phyloP scores from a whole-genome alignment of 2,329 filamentous ascomycete species.

The Stylonectria norvegica region DNA sequence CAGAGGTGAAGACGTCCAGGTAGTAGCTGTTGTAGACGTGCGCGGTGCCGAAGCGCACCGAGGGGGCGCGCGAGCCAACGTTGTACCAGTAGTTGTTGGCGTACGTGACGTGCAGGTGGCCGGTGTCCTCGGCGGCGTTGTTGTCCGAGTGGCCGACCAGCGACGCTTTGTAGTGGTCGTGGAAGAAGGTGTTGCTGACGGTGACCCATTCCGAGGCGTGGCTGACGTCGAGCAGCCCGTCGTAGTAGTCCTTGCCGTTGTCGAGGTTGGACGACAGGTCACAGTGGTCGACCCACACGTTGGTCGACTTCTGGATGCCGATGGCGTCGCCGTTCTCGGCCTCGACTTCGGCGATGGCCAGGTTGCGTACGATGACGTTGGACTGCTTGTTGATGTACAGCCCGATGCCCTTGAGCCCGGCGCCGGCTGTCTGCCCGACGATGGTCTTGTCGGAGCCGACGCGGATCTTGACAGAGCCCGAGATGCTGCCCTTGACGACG shows the following conservation, averaged over 20 bases:
- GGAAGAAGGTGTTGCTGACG: constrained; percentile 33
- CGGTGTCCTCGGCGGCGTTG: constrained; percentile 56
- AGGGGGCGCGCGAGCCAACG: constrained; percentile 61
- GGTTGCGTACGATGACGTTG: constrained; percentile 63
- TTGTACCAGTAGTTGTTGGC: constrained; percentile 64
- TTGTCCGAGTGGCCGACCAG: constrained; percentile 58
- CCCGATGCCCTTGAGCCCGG: constrained; percentile 44
- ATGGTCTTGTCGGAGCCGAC: constrained; percentile 46
- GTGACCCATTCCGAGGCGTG: constrained; percentile 62
- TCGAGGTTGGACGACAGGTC: constrained; percentile 59
- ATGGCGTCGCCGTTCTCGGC: constrained; percentile 58
- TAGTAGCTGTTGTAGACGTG: constrained; percentile 57
- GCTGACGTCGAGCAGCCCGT: constrained; percentile 62
- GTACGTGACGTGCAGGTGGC: constrained; percentile 62
- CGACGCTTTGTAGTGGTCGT: constrained; percentile 53
- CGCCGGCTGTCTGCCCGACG: constrained; percentile 35
- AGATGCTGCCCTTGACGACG: constrained; percentile 40
- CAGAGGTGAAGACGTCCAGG: constrained; percentile 39
- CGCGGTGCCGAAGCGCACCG: constrained; percentile 62
- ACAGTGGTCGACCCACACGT: constrained; percentile 66
- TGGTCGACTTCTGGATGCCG: constrained; percentile 53
- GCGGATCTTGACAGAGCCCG: constrained; percentile 36
- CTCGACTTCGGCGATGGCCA: constrained; percentile 54
- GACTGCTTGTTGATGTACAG: constrained; percentile 49
- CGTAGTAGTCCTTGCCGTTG: constrained; percentile 67